A percentile compares a stretch with the other conserved stretches of the same genome.
Conservation (phyloP, 495 filamentous ascomycete species). For the Pseudoneurospora amorphoporcata region DNA sequence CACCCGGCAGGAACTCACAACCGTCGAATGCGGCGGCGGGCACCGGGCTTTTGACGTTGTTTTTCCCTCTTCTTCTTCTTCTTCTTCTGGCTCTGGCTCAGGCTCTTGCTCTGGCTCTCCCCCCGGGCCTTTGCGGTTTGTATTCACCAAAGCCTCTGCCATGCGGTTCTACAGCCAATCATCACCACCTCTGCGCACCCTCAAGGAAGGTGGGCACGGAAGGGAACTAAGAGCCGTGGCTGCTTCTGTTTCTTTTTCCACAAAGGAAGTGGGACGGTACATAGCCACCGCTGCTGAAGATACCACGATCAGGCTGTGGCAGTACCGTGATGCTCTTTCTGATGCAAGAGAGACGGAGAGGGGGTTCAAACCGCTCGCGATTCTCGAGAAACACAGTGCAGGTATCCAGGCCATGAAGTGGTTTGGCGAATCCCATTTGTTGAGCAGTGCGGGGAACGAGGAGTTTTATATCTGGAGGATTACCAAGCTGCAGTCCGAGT, state of each 20-base stretch:
- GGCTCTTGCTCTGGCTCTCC: too few species aligned
- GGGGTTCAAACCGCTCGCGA: slow-evolving; percentile 42
- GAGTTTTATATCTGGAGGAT: slow-evolving; percentile 84
- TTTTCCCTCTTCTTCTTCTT: slow-evolving; percentile 16
- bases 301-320: slow-evolving; percentile 67
- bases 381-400: slow-evolving; percentile 63
- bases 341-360: not conserved
- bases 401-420: slow-evolving; percentile 77
- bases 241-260: slow-evolving; percentile 25
- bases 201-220: slow-evolving; percentile 69
- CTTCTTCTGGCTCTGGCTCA: not conserved
- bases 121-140: slow-evolving; percentile 31
- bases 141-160: slow-evolving; percentile 46
- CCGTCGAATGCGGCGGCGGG: slow-evolving; percentile 69
- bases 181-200: slow-evolving; percentile 34
- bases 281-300: slow-evolving; percentile 87
- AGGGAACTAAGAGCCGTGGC: slow-evolving; percentile 76
- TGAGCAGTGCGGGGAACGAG: slow-evolving; percentile 77
- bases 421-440: slow-evolving; percentile 57
- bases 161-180: slow-evolving; percentile 43
- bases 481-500: slow-evolving; percentile 38
- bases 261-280: slow-evolving; percentile 11
- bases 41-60: slow-evolving; percentile 63
- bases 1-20: slow-evolving; percentile 50
- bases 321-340: slow-evolving; percentile 9